Evolutionary conservation across 2,329 filamentous ascomycete species (phyloP), one percentile per base, ranked within the genome.

Genomic region (Botrytis galanthina): DNA sequence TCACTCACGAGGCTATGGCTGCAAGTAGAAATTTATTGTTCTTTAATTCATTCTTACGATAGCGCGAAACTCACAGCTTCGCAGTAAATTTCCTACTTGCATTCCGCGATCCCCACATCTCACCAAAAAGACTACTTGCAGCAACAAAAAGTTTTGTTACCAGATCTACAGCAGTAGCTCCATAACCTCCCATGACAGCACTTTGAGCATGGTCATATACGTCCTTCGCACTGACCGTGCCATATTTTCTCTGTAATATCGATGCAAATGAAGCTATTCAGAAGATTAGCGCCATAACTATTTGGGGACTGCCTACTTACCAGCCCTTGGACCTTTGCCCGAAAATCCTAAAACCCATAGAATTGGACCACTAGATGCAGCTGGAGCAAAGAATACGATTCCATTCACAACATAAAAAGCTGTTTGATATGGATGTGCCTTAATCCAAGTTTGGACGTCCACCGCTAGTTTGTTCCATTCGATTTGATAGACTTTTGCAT

Each of bases 381-480:
- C 54, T 32, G 71, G 62, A 16, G 39, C 39, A n/a, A 72, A 68
- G 32, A 72, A 72, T 22, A 72, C 51, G 22, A 61, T 35, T 37
- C 68, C 54, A 6, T 35, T 70, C 14, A 62, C 29, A 22, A 70
- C 51, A 10, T 70, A n/a, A 35, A 70, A 70, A 3, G 54, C 54
- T 3, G 54, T 46, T 20, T 70, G 54, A 18, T 46, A 70, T 44
- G 68, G 54, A 44, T 70, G 29, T 35, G 26, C 37, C n/a, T 35
- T 20, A 37, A 70, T 61, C 54, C 57, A 70, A 16, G 22, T 14
- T 42, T 61, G 32, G 22, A 44, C 48, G 18, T 44, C 29, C 6
- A 7, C n/a, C 26, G 67, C 10, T 35, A 70, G 20, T 32, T 70
- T 54, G 10, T 44, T n/a, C 67, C 67, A 60, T 26, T 32, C n/a